Base-by-base conservation (phyloP, 805 yeast genomes). In the Lachancea mirantina region DNA sequence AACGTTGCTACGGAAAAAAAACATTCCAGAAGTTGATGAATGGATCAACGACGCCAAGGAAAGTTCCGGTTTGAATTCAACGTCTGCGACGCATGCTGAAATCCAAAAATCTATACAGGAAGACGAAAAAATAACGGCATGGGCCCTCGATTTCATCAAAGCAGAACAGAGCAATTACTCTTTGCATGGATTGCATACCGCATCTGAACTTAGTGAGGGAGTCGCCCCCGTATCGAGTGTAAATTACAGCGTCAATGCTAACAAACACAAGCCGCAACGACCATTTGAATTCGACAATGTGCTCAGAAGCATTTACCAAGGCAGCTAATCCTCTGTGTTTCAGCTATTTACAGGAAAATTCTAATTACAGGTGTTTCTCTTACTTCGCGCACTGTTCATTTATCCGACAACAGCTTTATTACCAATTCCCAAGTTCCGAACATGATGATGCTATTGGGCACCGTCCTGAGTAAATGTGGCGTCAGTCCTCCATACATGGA, bases 401-500 rank as follows among this genome's bases (percentile, higher is more conserved):
- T 15, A 38, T 46, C 60, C 10, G 78, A 70, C 17, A 78, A 57
- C n/a, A 74, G 45, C 36, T 69, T 70, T 29, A 80, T 76, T 35
- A 82, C 76, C 20, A 92, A 57, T 55, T 92, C 99, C 97, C 97
- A 92, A 3, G 97, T 88, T 28, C 99, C 98, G 65, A 92, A 92
- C 98, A 92, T 92, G 47, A 92, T 89, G 55, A 92, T 87, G 51
- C 95, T 83, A 61, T 92, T 92, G 3, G 99, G 99, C 32, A 92
- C 98, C 0, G 98, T 92, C 60, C 98, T 75, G 64, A 92, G 72
- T 50, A 92, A 65, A 61, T 92, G 99, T 4, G 99, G 96, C 2
- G 99, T 92, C 49, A 92, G 68, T 1, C 99, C 99, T 35, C 99
- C 96, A 55, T 92, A 92, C 85, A 92, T 82, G 8, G 95, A 81